Percentiles rank a stretch among this genome's conserved stretches.
Evolutionary conservation across 2,329 filamentous ascomycete species (phyloP).

Genomic region (Trematosphaeria pertusa): DNA sequence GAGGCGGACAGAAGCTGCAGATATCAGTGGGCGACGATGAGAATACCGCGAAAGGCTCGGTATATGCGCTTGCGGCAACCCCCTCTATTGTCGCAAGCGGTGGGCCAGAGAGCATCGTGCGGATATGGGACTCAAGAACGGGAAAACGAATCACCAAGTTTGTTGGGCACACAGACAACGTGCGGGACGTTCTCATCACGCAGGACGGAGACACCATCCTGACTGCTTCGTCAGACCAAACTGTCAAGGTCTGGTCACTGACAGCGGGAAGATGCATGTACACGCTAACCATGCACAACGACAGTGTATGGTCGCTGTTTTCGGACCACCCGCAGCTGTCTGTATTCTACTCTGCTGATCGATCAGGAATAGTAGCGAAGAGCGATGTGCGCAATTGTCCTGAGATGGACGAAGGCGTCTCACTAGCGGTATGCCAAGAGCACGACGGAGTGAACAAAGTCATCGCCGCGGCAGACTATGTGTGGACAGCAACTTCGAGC

Average conservation of each 20-base stretch:
- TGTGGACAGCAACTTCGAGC: slow-evolving; percentile 90
- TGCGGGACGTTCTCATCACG: slow-evolving; percentile 88
- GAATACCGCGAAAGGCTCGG: slow-evolving; percentile 84
- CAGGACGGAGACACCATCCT: slow-evolving; percentile 89
- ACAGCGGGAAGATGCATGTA: slow-evolving; percentile 96
- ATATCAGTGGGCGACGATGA: slow-evolving; percentile 88
- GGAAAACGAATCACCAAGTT: slow-evolving; percentile 95
- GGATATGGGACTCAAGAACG: slow-evolving; percentile 88
- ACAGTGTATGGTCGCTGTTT: slow-evolving; percentile 95
- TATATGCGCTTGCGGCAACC: slow-evolving; percentile 86
- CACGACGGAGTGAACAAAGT: slow-evolving; percentile 79
- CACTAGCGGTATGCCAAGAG: slow-evolving; percentile 89
- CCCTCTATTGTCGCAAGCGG: slow-evolving; percentile 86
- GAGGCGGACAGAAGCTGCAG: slow-evolving; percentile 82
- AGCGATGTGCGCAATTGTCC: slow-evolving; percentile 82
- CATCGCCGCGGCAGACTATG: slow-evolving; percentile 70
- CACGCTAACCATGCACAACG: slow-evolving; percentile 98
- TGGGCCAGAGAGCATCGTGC: slow-evolving; percentile 90
- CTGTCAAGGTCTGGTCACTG: slow-evolving; percentile 97
- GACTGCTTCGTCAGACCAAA: slow-evolving; percentile 94
- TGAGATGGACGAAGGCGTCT: slow-evolving; percentile 86
- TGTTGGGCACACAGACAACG: slow-evolving; percentile 93
- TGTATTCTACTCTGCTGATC: slow-evolving; percentile 93
- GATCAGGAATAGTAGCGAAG: slow-evolving; percentile 92
- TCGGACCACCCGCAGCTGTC: slow-evolving; percentile 85